These are phyloP conservation scores for Aspergillus flavus DNA, from an alignment of 2,329 filamentous ascomycete species.

Conservation along the genomic window DNA sequence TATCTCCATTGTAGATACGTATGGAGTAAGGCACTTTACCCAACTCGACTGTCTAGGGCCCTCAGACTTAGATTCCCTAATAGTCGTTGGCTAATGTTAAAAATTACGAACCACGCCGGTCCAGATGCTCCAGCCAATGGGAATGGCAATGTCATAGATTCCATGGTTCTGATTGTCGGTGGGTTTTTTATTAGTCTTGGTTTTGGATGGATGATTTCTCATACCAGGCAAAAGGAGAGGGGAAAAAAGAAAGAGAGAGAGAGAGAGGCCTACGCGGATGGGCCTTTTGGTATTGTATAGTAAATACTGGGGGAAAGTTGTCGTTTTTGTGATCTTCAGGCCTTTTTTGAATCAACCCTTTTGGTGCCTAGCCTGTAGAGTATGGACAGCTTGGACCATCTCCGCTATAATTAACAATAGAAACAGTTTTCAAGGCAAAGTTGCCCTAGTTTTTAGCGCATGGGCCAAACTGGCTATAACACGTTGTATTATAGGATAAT, in stretches of 20 bases:
- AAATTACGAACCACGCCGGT: constrained; percentile 11
- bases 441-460: constrained; percentile 1
- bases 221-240: not conserved
- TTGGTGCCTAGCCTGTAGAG: not conserved
- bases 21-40: not conserved
- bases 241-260: not conserved
- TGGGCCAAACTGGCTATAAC: not conserved
- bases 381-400: not conserved
- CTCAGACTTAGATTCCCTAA: not conserved
- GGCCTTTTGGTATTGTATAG: not conserved
- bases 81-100: not conserved
- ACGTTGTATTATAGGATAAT: not conserved
- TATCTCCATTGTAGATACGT: not conserved
- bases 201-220: not conserved
- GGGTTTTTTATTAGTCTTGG: constrained; percentile 2
- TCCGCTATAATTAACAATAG: not conserved
- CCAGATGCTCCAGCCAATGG: constrained; percentile 14
- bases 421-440: not conserved
- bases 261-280: not conserved
- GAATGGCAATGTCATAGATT: constrained; percentile 5
- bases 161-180: constrained; percentile 18
- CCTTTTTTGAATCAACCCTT: not conserved
- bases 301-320: not conserved
- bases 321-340: not conserved
- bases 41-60: not conserved